These are phyloP conservation scores for Chamaenerion angustifolium DNA, from an alignment of 345 rosid species.

Conservation along the genomic window DNA sequence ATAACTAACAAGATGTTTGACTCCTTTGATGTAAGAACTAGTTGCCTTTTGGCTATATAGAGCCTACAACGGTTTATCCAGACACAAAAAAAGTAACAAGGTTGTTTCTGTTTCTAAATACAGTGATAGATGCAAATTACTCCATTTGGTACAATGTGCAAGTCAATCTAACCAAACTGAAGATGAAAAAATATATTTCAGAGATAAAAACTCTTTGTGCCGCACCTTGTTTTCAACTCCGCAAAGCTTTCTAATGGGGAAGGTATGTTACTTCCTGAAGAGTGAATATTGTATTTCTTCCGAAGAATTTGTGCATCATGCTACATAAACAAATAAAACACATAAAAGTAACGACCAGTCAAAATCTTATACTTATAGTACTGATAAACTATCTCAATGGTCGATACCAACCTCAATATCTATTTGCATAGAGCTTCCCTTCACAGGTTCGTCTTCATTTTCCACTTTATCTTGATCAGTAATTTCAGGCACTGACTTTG, in stretches of 20 bases:
- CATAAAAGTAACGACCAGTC: not conserved
- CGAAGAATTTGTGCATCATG: constrained; percentile 42
- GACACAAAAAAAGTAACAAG: not conserved
- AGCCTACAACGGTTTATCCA: too few relatives aligned
- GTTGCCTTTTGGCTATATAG: too few relatives aligned
- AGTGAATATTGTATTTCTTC: constrained; percentile 66
- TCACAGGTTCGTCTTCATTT: constrained; percentile 15
- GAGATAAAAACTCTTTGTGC: too few relatives aligned
- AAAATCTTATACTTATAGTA: not conserved
- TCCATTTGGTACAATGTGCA: too few relatives aligned
- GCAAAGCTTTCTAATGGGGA: constrained; percentile 60
- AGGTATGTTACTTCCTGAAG: constrained; percentile 62
- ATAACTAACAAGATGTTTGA: not conserved
- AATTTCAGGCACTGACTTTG: constrained; percentile 19
- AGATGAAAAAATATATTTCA: not conserved
- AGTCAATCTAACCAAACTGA: not conserved
- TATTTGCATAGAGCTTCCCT: constrained; percentile 30
- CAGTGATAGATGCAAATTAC: too few relatives aligned
- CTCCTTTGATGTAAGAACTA: not conserved
- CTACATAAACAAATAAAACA: constrained; percentile 20
- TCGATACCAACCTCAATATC: constrained; percentile 45
- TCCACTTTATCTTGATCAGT: constrained; percentile 15
- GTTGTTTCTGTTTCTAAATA: not conserved
- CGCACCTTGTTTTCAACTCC: constrained; percentile 53
- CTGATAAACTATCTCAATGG: not conserved